phyloP scores from a whole-genome alignment of 352 stramenopile genomes.

The Globisporangium middletonii region DNA sequence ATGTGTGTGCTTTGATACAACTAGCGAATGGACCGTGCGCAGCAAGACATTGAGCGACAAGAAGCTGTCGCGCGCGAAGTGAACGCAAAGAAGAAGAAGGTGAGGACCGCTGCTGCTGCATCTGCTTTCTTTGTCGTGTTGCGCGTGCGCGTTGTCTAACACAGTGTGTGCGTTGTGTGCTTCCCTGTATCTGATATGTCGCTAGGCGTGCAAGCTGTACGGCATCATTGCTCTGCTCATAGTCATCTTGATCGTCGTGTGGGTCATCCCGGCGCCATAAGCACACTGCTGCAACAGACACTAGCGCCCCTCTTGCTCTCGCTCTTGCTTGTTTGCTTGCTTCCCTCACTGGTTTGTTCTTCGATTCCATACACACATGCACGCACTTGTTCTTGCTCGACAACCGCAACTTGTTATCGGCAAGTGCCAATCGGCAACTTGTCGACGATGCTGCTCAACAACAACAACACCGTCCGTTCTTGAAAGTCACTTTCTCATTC shows the following conservation, averaged over 20 bases:
- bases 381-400: neutral
- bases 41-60: constrained; percentile 53
- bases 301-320: neutral
- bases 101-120: neutral
- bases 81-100: constrained; percentile 71
- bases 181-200: too few relatives aligned
- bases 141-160: constrained; percentile 12
- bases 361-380: constrained; percentile 2
- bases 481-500: too few relatives aligned
- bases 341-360: neutral
- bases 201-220: constrained; percentile 57
- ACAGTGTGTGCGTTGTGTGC: too few relatives aligned
- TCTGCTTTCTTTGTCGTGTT: constrained; percentile 2
- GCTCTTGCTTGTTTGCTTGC: neutral
- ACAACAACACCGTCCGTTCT: too few relatives aligned
- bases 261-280: constrained; percentile 32
- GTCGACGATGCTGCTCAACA: too few relatives aligned
- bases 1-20: constrained; percentile 2
- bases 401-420: too few relatives aligned
- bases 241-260: constrained; percentile 55
- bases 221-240: constrained; percentile 57
- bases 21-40: constrained; percentile 62
- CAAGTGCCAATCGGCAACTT: too few relatives aligned
- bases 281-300: neutral
- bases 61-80: constrained; percentile 51